phyloP scores from a whole-genome alignment of 1,139 yeast species.

The Kurtzmaniella quercitrusa region DNA sequence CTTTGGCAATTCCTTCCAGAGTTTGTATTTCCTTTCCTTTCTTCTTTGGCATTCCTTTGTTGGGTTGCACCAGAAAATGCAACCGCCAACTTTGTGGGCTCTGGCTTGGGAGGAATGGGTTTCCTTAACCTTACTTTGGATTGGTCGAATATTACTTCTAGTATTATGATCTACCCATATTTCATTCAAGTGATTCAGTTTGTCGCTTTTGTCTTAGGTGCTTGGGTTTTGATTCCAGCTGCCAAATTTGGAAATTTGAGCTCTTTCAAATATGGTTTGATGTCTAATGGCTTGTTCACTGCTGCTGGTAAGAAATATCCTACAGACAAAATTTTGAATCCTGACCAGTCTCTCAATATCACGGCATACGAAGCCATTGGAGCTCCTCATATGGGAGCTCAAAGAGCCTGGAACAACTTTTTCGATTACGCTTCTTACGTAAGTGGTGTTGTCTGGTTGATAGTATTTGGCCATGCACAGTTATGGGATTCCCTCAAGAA shows the following conservation, averaged over 20 bases:
- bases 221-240: slow-evolving; percentile 41
- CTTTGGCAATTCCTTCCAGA: slow-evolving; percentile 44
- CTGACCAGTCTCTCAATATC: slow-evolving; percentile 27
- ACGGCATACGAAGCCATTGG: slow-evolving; percentile 39
- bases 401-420: slow-evolving; percentile 47
- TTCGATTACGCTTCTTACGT: slow-evolving; percentile 50
- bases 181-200: slow-evolving; percentile 44
- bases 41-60: slow-evolving; percentile 39
- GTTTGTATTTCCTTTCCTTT: slow-evolving; percentile 35
- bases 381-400: slow-evolving; percentile 40
- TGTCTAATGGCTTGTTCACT: slow-evolving; percentile 36
- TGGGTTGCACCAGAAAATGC: slow-evolving; percentile 39
- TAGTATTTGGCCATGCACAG: slow-evolving; percentile 30
- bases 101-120: slow-evolving; percentile 46
- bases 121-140: slow-evolving; percentile 38
- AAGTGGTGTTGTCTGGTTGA: slow-evolving; percentile 45
- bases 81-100: slow-evolving; percentile 36
- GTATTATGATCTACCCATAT: slow-evolving; percentile 41
- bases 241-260: slow-evolving; percentile 31
- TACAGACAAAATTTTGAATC: slow-evolving; percentile 26
- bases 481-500: slow-evolving; percentile 11
- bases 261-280: slow-evolving; percentile 28
- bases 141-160: slow-evolving; percentile 44
- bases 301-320: slow-evolving; percentile 33
- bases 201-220: slow-evolving; percentile 33